A percentile compares a stretch with the other conserved stretches of the same genome.
Evolutionary conservation across 2,329 filamentous ascomycete species (phyloP).

Genomic region (Fusarium abutilonis): DNA sequence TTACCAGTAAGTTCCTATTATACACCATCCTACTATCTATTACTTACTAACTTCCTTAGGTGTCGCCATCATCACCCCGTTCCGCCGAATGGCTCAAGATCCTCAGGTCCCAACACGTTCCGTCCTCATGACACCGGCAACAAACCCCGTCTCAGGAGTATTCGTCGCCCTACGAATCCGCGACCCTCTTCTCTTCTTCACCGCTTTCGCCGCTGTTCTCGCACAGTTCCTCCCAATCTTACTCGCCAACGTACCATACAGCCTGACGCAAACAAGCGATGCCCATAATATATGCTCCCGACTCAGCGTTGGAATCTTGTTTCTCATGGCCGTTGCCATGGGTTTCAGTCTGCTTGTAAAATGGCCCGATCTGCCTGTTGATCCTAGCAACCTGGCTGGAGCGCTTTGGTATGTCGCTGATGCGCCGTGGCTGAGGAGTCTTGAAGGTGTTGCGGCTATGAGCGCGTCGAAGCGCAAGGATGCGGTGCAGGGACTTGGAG

Average conservation of each 20-base stretch:
- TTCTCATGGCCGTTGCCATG: constrained; percentile 55
- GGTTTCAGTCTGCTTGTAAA: constrained; percentile 51
- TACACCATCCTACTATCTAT: too few relatives aligned
- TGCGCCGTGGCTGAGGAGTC: constrained; percentile 27
- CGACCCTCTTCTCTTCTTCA: constrained; percentile 54
- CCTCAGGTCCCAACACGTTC: constrained; percentile 49
- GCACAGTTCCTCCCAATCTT: constrained; percentile 60
- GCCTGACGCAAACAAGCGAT: constrained; percentile 51
- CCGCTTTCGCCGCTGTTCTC: constrained; percentile 55
- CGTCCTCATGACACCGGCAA: constrained; percentile 54
- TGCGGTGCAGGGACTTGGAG: constrained; percentile 26
- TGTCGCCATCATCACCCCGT: constrained; percentile 56
- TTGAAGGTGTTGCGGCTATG: constrained; percentile 35
- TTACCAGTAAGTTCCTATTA: constrained; percentile 47
- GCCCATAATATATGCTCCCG: constrained; percentile 55
- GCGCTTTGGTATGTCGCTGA: constrained; percentile 54
- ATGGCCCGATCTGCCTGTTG: constrained; percentile 57
- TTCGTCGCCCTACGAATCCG: constrained; percentile 36
- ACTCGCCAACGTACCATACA: constrained; percentile 60
- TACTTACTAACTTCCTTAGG: constrained; percentile 26
- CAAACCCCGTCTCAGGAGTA: constrained; percentile 58
- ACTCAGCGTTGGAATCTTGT: constrained; percentile 52
- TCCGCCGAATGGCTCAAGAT: constrained; percentile 50
- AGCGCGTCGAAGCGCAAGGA: constrained; percentile 19
- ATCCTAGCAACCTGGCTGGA: constrained; percentile 58